Evolutionary conservation across 2,329 filamentous ascomycete species (phyloP).

Genomic region (Trichoderma lentiforme): DNA sequence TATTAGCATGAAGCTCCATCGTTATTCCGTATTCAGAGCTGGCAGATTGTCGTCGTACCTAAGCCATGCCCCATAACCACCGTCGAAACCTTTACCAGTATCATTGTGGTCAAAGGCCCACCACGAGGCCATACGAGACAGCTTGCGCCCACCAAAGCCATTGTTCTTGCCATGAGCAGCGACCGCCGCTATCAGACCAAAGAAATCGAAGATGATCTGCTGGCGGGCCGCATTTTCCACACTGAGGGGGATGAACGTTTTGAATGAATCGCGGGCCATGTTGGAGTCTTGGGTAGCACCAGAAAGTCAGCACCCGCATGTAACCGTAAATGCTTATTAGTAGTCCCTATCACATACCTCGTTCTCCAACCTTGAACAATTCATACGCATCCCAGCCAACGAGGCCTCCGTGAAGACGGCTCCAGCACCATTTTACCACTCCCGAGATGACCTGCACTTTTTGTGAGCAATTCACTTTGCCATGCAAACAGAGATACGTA

Average conservation of each 20-base stretch:
- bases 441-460: constrained; percentile 74
- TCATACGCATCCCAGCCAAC: constrained; percentile 98
- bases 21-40: not conserved
- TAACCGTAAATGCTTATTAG: not conserved
- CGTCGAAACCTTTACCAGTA: constrained; percentile 86
- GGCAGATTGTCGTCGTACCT: constrained; percentile 50
- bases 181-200: constrained; percentile 85
- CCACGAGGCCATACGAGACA: constrained; percentile 95
- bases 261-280: constrained; percentile 88
- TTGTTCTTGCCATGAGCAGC: constrained; percentile 92
- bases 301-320: not conserved
- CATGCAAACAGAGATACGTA: constrained; percentile 42
- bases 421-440: constrained; percentile 98
- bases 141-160: constrained; percentile 85
- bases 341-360: constrained; percentile 54
- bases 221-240: constrained; percentile 82
- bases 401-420: constrained; percentile 81
- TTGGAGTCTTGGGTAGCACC: constrained; percentile 66
- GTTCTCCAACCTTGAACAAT: constrained; percentile 89
- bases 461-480: constrained; percentile 25
- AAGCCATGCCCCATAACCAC: constrained; percentile 86
- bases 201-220: constrained; percentile 93
- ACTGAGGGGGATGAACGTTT: constrained; percentile 92
- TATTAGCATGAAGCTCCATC: constrained; percentile 1
- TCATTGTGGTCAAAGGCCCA: constrained; percentile 96